Conservation (phyloP, 2,329 filamentous ascomycete species). For the Penicillium verrucosum region DNA sequence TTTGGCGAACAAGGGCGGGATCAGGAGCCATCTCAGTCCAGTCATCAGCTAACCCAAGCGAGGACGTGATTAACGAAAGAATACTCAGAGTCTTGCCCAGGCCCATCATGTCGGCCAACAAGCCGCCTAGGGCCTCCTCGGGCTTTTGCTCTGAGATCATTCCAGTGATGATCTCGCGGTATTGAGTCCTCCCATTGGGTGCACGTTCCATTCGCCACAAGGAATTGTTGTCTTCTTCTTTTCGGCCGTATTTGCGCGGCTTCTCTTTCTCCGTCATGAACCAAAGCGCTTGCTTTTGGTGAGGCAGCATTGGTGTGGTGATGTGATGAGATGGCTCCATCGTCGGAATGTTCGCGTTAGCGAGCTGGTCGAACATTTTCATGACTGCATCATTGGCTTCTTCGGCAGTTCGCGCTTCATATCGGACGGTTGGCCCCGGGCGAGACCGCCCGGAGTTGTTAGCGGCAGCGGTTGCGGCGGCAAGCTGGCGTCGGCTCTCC, state of each 20-base stretch:
- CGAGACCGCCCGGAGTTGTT: constrained; percentile 21
- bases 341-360: constrained; percentile 69
- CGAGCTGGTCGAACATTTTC: constrained; percentile 81
- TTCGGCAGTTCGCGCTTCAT: constrained; percentile 66
- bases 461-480: constrained; percentile 26
- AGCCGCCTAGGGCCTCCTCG: constrained; percentile 66
- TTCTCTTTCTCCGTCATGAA: constrained; percentile 82
- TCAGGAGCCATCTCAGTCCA: constrained; percentile 60
- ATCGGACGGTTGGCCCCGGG: constrained; percentile 25
- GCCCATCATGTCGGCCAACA: constrained; percentile 84
- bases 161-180: constrained; percentile 82
- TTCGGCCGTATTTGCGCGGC: constrained; percentile 55
- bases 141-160: constrained; percentile 60
- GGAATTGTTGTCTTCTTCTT: constrained; percentile 63
- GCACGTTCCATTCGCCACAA: constrained; percentile 69
- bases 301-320: constrained; percentile 67
- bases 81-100: constrained; percentile 85
- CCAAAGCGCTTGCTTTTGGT: constrained; percentile 85
- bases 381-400: constrained; percentile 83
- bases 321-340: constrained; percentile 64
- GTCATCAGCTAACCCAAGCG: constrained; percentile 57
- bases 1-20: constrained; percentile 28
- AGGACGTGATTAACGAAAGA: constrained; percentile 69
- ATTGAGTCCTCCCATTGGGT: constrained; percentile 59
- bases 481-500: constrained; percentile 46